Conservation (phyloP, 768 basidiomycete species). For the Lepiota venenata region DNA sequence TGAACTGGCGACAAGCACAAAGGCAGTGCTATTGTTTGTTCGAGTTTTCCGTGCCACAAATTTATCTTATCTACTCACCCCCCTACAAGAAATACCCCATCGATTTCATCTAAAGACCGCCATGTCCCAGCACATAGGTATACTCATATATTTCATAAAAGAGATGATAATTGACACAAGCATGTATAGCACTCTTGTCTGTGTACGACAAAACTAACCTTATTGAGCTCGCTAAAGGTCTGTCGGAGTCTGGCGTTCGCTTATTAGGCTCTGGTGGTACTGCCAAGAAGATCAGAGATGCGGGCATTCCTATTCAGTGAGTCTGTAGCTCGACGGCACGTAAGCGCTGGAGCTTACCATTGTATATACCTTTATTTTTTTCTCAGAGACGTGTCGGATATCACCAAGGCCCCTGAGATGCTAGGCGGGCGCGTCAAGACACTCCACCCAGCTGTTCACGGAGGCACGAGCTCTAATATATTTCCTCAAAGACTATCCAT, state of each 20-base stretch:
- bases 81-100: too few relatives aligned
- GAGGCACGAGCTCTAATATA: slow-evolving; percentile 50
- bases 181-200: slow-evolving; percentile 65
- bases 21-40: too few relatives aligned
- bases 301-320: slow-evolving; percentile 87
- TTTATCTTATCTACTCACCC: too few relatives aligned
- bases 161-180: background rate
- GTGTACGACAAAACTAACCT: slow-evolving; percentile 96
- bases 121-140: slow-evolving; percentile 12
- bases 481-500: background rate
- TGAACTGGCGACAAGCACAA: too few relatives aligned
- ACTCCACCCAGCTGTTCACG: slow-evolving; percentile 95
- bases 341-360: background rate
- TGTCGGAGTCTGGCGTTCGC: slow-evolving; percentile 76
- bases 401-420: slow-evolving; percentile 99
- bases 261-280: slow-evolving; percentile 96
- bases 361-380: background rate
- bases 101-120: background rate
- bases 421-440: slow-evolving; percentile 98
- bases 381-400: slow-evolving; percentile 89
- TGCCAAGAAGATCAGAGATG: slow-evolving; percentile 95
- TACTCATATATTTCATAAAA: background rate
- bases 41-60: too few relatives aligned
- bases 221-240: slow-evolving; percentile 83
- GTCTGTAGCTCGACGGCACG: slow-evolving; percentile 24